phyloP scores from a whole-genome alignment of 2,329 filamentous ascomycete genomes.

The Alternaria angustiovoidea region DNA sequence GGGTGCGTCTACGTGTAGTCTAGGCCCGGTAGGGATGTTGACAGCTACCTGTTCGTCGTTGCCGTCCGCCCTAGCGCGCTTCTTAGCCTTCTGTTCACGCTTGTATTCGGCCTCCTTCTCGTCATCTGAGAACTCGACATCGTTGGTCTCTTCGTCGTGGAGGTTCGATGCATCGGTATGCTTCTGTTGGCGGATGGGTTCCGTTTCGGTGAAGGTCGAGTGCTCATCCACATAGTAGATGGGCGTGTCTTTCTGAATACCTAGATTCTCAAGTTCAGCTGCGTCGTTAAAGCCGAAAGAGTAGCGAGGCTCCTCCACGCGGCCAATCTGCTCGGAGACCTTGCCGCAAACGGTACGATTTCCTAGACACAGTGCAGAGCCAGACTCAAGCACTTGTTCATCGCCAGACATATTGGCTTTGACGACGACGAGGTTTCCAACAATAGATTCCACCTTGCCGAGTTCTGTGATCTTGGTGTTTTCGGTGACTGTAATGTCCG shows the following conservation, averaged over 20 bases:
- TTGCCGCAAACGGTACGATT: conserved; percentile 80
- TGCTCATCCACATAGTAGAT: conserved; percentile 83
- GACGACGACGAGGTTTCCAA: conserved; percentile 81
- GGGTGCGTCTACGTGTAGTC: conserved; percentile 29
- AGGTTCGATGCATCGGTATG: conserved; percentile 94
- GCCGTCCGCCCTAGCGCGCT: conserved; percentile 52
- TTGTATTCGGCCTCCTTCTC: conserved; percentile 88
- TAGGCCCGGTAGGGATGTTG: conserved; percentile 33
- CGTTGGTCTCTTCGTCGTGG: conserved; percentile 91
- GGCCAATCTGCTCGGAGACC: conserved; percentile 85
- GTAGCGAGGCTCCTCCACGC: conserved; percentile 86
- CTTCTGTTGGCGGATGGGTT: conserved; percentile 79
- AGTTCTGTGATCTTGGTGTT: conserved; percentile 80
- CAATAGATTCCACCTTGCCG: conserved; percentile 76
- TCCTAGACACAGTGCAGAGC: conserved; percentile 81
- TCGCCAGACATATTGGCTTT: conserved; percentile 81
- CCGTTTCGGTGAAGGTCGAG: conserved; percentile 85
- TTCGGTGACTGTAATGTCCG: conserved; percentile 77
- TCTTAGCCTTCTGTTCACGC: conserved; percentile 65
- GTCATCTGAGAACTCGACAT: conserved; percentile 95
- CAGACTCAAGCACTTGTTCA: conserved; percentile 83
- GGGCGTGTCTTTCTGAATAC: conserved; percentile 72
- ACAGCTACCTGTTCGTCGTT: conserved; percentile 31
- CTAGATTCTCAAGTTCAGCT: conserved; percentile 72
- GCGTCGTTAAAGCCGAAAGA: conserved; percentile 76